Evolutionary conservation across 495 filamentous ascomycete species (phyloP).

Genomic region (Trichocladium uniseriatum): DNA sequence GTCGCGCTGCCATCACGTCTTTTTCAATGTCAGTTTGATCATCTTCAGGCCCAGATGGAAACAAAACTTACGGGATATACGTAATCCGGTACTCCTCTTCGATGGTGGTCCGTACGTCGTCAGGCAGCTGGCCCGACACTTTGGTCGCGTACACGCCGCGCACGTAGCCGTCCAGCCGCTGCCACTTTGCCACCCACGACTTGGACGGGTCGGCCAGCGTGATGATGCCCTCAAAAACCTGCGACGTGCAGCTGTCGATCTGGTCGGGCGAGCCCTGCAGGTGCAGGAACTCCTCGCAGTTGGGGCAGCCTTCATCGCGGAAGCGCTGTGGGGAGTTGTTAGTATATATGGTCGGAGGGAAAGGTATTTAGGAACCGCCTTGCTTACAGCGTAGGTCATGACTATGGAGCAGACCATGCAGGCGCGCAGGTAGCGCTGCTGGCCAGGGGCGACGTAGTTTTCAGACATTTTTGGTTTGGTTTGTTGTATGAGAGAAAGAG

Average conservation of each 20-base stretch:
- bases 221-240: conserved; percentile 87
- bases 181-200: conserved; percentile 92
- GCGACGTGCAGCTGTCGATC: conserved; percentile 86
- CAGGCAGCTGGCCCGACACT: conserved; percentile 60
- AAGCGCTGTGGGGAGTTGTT: conserved; percentile 50
- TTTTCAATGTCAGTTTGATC: not conserved
- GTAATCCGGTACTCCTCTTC: conserved; percentile 59
- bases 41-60: not conserved
- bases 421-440: conserved; percentile 77
- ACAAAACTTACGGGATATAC: conserved; percentile 53
- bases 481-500: not conserved
- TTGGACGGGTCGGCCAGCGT: conserved; percentile 62
- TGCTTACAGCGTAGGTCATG: conserved; percentile 60
- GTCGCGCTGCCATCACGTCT: conserved; percentile 45
- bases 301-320: conserved; percentile 79
- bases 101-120: conserved; percentile 54
- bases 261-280: conserved; percentile 67
- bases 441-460: conserved; percentile 54
- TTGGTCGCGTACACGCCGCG: conserved; percentile 88
- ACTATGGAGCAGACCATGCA: conserved; percentile 98
- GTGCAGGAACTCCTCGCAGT: conserved; percentile 86
- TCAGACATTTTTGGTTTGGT: conserved; percentile 29
- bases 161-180: conserved; percentile 79
- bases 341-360: conserved; percentile 9
- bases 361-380: not conserved